A percentile compares a stretch with the other conserved stretches of the same genome.
Evolutionary conservation across 352 stramenopile species (phyloP).

Genomic region (Phytophthora macrochlamydospora): DNA sequence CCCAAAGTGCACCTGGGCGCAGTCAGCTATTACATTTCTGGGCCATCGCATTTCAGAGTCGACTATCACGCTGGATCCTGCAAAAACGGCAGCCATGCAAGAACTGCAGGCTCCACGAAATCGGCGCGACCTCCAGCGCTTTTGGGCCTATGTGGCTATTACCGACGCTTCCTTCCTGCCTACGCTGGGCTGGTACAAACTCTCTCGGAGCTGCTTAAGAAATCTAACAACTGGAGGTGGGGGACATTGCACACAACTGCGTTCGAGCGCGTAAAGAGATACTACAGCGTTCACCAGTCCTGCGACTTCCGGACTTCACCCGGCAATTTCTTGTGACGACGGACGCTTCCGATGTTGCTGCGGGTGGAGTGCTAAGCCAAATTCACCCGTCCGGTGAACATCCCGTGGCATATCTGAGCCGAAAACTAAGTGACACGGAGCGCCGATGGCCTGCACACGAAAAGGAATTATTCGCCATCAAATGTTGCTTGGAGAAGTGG

Average conservation of each 20-base stretch:
- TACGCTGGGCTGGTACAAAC: neutral
- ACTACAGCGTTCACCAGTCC: constrained; percentile 5
- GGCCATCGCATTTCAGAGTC: constrained; percentile 4
- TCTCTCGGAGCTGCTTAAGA: constrained; percentile 3
- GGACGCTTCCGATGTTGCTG: constrained; percentile 4
- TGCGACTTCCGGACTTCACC: neutral
- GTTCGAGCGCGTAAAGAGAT: constrained; percentile 2
- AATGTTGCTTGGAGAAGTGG: constrained; percentile 14
- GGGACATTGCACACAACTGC: neutral
- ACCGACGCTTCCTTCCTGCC: constrained; percentile 1
- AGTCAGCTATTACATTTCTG: neutral
- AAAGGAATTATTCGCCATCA: constrained; percentile 11
- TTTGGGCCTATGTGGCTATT: constrained; percentile 4
- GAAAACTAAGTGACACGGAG: constrained; percentile 10
- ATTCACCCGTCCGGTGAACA: neutral
- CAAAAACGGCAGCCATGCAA: constrained; percentile 2
- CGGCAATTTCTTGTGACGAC: constrained; percentile 10
- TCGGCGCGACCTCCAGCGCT: constrained; percentile 1
- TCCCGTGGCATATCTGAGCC: neutral
- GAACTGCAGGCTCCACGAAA: neutral
- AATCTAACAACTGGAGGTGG: neutral
- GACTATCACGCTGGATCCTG: constrained; percentile 11
- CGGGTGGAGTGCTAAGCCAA: constrained; percentile 7
- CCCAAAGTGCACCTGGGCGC: constrained; percentile 4
- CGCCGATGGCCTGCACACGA: constrained; percentile 2